phyloP scores from a whole-genome alignment of 345 rosid genomes.

The Corymbia maculata region DNA sequence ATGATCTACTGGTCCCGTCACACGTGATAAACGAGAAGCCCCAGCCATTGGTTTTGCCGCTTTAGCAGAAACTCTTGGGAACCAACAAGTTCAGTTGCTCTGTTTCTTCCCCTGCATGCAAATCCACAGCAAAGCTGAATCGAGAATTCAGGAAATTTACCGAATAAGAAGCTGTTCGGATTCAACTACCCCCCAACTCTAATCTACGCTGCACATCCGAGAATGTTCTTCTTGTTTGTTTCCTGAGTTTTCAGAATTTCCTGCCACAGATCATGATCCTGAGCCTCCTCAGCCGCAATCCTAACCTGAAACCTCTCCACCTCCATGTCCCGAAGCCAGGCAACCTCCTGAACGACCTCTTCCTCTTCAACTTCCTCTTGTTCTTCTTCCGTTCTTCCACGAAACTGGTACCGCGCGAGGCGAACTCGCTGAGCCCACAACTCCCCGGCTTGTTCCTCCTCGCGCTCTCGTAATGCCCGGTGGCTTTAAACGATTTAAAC shows the following conservation, averaged over 20 bases:
- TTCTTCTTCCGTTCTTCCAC: not conserved
- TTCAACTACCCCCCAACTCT: not conserved
- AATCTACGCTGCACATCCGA: not conserved
- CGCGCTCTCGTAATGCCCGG: not conserved
- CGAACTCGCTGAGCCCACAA: not conserved
- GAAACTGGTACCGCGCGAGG: not conserved
- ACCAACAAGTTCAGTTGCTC: not conserved
- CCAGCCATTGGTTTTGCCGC: not conserved
- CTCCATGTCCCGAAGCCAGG: constrained; percentile 30
- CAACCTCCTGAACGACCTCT: constrained; percentile 31
- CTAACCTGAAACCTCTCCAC: constrained; percentile 17
- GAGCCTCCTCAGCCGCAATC: constrained; percentile 22
- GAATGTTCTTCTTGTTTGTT: not conserved
- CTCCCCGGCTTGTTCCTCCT: not conserved
- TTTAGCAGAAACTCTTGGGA: not conserved
- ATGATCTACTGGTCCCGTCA: not conserved
- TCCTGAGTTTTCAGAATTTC: constrained; percentile 1
- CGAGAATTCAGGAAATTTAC: not conserved
- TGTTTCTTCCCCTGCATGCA: not conserved
- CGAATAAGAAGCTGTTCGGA: not conserved
- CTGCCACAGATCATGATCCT: constrained; percentile 36
- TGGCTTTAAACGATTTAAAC: not conserved
- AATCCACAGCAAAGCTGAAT: not conserved
- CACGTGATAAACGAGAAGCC: not conserved
- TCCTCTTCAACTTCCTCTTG: constrained; percentile 19